Conservation (phyloP, 2,329 filamentous ascomycete species). For the Graphilbum fragrans region DNA sequence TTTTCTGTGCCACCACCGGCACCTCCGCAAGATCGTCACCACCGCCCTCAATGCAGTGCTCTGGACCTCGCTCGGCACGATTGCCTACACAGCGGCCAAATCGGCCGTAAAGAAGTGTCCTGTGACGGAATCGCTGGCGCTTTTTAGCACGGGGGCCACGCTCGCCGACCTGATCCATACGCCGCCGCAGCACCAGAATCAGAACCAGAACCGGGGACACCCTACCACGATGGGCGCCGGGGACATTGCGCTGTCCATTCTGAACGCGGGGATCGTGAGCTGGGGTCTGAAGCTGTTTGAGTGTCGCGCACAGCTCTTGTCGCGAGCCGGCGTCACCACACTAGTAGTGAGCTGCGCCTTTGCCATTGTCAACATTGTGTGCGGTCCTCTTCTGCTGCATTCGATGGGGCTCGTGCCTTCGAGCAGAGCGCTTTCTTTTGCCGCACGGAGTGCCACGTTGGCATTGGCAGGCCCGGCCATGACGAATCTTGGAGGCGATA, state of each 20-base stretch:
- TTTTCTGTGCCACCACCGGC: constrained; percentile 1
- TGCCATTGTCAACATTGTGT: constrained; percentile 28
- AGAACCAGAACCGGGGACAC: not conserved
- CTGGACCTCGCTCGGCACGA: constrained; percentile 30
- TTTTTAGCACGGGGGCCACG: constrained; percentile 16
- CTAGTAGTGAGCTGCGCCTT: constrained; percentile 22
- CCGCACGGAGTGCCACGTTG: constrained; percentile 36
- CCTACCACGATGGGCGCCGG: constrained; percentile 26
- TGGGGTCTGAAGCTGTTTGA: constrained; percentile 44
- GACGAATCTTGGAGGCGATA: constrained; percentile 29
- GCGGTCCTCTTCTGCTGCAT: constrained; percentile 25
- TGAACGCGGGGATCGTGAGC: constrained; percentile 36
- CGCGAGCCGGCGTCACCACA: constrained; percentile 26
- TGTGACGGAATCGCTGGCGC: constrained; percentile 12
- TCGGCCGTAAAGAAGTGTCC: constrained; percentile 13
- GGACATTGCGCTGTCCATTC: constrained; percentile 33
- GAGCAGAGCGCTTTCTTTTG: constrained; percentile 29
- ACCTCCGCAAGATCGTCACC: constrained; percentile 17
- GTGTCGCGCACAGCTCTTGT: constrained; percentile 32
- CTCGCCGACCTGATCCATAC: constrained; percentile 16
- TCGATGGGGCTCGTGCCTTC: constrained; percentile 22
- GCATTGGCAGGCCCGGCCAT: constrained; percentile 37
- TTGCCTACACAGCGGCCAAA: constrained; percentile 29
- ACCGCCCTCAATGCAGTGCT: constrained; percentile 36
- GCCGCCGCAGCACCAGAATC: constrained; percentile 10